Conservation (phyloP, 495 filamentous ascomycete genomes). For the Penicillium pancosmium region DNA sequence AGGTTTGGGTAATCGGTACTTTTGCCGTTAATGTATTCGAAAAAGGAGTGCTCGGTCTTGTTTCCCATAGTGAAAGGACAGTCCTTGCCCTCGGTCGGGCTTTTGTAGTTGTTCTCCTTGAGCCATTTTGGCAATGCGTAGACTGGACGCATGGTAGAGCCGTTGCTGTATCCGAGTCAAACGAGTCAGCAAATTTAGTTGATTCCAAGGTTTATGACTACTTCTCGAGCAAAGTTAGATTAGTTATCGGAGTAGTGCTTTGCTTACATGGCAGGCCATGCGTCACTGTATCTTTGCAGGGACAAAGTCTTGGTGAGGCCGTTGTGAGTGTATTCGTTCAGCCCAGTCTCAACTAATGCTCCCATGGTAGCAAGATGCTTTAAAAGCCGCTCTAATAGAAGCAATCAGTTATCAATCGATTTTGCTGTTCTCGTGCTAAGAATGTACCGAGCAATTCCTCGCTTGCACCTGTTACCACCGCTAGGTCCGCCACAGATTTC, state of each 20-base stretch:
- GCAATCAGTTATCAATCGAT: background rate
- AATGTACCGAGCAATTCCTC: slow-evolving; percentile 29
- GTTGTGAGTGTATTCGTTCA: slow-evolving; percentile 41
- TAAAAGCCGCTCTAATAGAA: slow-evolving; percentile 32
- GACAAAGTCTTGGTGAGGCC: slow-evolving; percentile 40
- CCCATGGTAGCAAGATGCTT: slow-evolving; percentile 49
- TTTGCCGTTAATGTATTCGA: slow-evolving; percentile 17
- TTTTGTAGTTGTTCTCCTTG: slow-evolving; percentile 25
- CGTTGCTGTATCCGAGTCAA: background rate
- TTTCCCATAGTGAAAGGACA: slow-evolving; percentile 27
- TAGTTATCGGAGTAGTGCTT: background rate
- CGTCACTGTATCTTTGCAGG: slow-evolving; percentile 21
- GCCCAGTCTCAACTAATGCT: slow-evolving; percentile 38
- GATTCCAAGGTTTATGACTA: too few relatives aligned
- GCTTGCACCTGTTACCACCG: slow-evolving; percentile 28
- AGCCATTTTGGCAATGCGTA: slow-evolving; percentile 24
- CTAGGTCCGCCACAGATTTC: slow-evolving; percentile 27
- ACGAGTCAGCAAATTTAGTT: too few relatives aligned
- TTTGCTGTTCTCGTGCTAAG: background rate
- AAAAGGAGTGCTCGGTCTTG: background rate
- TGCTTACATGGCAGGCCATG: slow-evolving; percentile 20
- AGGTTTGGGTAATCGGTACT: slow-evolving; percentile 18
- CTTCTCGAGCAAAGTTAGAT: background rate
- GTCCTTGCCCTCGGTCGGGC: slow-evolving; percentile 27
- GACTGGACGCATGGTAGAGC: slow-evolving; percentile 10